These are phyloP conservation scores for Trametes hirsuta DNA, from an alignment of 1,284 basidiomycete species.

Conservation along the genomic window DNA sequence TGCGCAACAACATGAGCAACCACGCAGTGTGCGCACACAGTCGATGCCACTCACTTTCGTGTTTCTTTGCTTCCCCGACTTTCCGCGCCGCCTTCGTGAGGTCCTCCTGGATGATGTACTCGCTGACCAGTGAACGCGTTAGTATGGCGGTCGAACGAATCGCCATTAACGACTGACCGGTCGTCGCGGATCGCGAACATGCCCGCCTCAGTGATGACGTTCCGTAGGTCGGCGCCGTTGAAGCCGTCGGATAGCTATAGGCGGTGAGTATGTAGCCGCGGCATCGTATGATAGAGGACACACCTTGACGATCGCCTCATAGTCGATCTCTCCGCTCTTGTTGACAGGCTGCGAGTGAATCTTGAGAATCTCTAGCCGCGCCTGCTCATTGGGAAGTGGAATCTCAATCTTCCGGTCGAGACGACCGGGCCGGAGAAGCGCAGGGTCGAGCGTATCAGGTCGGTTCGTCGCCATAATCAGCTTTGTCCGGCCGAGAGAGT, in stretches of 20 bases:
- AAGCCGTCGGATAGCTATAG: constrained; percentile 84
- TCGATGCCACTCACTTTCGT: constrained; percentile 68
- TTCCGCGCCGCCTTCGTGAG: constrained; percentile 98
- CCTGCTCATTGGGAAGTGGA: constrained; percentile 97
- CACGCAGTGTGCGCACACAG: not conserved
- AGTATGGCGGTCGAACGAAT: constrained; percentile 6
- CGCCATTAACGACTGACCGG: constrained; percentile 50
- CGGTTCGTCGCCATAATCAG: constrained; percentile 99
- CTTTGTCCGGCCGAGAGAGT: constrained; percentile 94
- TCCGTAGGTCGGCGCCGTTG: constrained; percentile 95
- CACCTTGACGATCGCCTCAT: constrained; percentile 96
- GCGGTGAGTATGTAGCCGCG: not conserved
- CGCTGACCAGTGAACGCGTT: constrained; percentile 50
- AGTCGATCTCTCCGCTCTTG: constrained; percentile 94
- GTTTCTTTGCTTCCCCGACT: constrained; percentile 94
- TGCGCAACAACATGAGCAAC: constrained; percentile 1
- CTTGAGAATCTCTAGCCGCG: constrained; percentile 94
- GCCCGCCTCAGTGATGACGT: constrained; percentile 97
- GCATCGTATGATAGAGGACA: constrained; percentile 2
- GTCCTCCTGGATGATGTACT: constrained; percentile 93
- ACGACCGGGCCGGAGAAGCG: constrained; percentile 93
- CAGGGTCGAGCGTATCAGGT: constrained; percentile 97
- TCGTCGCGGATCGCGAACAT: constrained; percentile 99
- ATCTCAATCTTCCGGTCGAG: constrained; percentile 99
- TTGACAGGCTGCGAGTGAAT: constrained; percentile 96